Evolutionary conservation across 805 yeast genomes (phyloP).

Genomic region (Wickerhamiella bombiphila): DNA sequence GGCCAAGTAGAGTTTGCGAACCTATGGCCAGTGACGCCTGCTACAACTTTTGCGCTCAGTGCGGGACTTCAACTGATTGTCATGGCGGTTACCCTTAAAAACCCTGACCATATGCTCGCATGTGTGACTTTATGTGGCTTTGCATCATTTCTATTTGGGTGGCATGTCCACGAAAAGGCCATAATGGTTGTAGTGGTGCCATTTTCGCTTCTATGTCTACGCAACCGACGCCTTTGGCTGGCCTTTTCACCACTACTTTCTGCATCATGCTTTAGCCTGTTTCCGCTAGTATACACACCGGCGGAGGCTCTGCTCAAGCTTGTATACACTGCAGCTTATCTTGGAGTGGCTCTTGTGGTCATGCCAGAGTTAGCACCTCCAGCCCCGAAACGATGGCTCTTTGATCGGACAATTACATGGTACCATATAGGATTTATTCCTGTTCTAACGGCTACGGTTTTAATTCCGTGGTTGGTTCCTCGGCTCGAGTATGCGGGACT

Average conservation of each 20-base stretch:
- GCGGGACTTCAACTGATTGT: slow-evolving; percentile 74
- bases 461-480: slow-evolving; percentile 39
- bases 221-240: slow-evolving; percentile 55
- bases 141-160: slow-evolving; percentile 85
- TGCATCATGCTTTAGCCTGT: slow-evolving; percentile 74
- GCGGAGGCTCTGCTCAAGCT: slow-evolving; percentile 69
- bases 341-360: slow-evolving; percentile 57
- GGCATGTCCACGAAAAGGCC: slow-evolving; percentile 99
- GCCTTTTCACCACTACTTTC: slow-evolving; percentile 59
- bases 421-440: slow-evolving; percentile 58
- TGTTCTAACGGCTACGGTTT: slow-evolving; percentile 41
- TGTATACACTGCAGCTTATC: slow-evolving; percentile 72
- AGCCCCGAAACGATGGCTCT: slow-evolving; percentile 31
- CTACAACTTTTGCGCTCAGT: slow-evolving; percentile 61
- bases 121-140: slow-evolving; percentile 79
- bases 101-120: slow-evolving; percentile 69
- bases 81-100: slow-evolving; percentile 25
- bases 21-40: slow-evolving; percentile 69
- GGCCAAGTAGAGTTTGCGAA: slow-evolving; percentile 77
- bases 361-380: slow-evolving; percentile 38
- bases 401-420: slow-evolving; percentile 54
- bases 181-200: slow-evolving; percentile 83
- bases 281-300: slow-evolving; percentile 71
- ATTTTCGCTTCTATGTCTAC: slow-evolving; percentile 56
- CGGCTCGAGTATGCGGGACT: slow-evolving; percentile 60